Evolutionary conservation across 2,329 filamentous ascomycete species (phyloP).

Genomic region (Cryphonectria japonica): DNA sequence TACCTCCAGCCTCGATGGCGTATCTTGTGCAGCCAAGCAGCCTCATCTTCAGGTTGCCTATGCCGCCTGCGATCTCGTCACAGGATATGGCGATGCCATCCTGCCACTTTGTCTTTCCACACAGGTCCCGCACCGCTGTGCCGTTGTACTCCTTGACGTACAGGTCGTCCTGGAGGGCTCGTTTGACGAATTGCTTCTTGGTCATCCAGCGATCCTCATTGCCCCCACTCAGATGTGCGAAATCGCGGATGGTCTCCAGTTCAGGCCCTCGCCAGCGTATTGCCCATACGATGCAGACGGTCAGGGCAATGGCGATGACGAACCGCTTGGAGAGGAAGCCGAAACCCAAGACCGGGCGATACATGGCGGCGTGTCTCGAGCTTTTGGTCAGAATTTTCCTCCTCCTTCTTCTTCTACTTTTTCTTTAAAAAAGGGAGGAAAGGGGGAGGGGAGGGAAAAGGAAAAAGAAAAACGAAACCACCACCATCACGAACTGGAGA

Average conservation of each 20-base stretch:
- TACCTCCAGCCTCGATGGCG: slow-evolving; percentile 25
- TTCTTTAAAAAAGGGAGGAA: not conserved
- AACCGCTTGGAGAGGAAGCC: slow-evolving; percentile 6
- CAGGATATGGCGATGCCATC: slow-evolving; percentile 24
- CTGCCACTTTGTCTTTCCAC: slow-evolving; percentile 23
- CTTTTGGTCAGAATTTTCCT: not conserved
- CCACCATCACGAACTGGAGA: not conserved
- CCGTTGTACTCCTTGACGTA: slow-evolving; percentile 23
- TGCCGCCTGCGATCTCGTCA: slow-evolving; percentile 25
- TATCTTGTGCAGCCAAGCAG: slow-evolving; percentile 25
- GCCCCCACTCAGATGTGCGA: not conserved
- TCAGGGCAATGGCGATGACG: slow-evolving; percentile 1
- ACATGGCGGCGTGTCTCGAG: slow-evolving; percentile 5
- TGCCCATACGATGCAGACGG: not conserved
- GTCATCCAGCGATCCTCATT: slow-evolving; percentile 8
- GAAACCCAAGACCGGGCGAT: slow-evolving; percentile 5
- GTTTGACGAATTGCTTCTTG: slow-evolving; percentile 22
- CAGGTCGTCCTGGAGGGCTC: slow-evolving; percentile 19
- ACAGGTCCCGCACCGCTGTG: slow-evolving; percentile 20
- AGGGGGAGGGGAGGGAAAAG: not conserved
- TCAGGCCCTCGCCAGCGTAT: slow-evolving; percentile 6
- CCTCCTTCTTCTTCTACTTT: not conserved
- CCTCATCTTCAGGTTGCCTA: slow-evolving; percentile 28
- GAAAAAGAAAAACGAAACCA: not conserved
- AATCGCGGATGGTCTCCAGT: slow-evolving; percentile 6